Conservation (phyloP, 345 rosid genomes). For the Barbarea vulgaris region DNA sequence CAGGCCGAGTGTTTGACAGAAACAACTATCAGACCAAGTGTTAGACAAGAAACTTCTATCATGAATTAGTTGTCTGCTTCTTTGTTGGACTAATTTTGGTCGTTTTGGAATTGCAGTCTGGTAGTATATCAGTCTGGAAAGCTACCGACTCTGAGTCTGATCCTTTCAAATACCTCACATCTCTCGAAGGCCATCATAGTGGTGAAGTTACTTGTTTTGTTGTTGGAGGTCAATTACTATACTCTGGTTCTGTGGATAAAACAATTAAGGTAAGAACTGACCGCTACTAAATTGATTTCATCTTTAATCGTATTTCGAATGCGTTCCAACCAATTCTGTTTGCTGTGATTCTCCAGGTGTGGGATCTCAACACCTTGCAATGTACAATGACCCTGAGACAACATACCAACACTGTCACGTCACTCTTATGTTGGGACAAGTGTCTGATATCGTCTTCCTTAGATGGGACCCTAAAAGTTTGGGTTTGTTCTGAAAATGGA, state of each 20-base stretch:
- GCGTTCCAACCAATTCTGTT: neutral
- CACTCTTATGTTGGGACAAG: conserved; percentile 63
- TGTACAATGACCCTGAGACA: conserved; percentile 47
- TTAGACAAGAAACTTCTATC: neutral
- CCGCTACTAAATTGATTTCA: conserved; percentile 33
- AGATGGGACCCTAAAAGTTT: conserved; percentile 57
- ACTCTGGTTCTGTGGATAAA: conserved; percentile 53
- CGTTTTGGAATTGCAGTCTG: conserved; percentile 43
- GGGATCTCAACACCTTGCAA: conserved; percentile 53
- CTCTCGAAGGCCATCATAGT: conserved; percentile 46
- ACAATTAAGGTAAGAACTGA: conserved; percentile 46
- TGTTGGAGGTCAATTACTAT: conserved; percentile 42
- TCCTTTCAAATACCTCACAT: conserved; percentile 43
- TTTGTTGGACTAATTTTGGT: neutral
- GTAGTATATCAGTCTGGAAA: conserved; percentile 56
- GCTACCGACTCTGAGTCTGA: conserved; percentile 37
- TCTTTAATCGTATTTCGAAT: conserved; percentile 22
- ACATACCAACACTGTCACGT: conserved; percentile 55
- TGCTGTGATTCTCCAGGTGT: conserved; percentile 42
- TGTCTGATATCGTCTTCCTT: conserved; percentile 58
- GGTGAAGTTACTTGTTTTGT: conserved; percentile 45
- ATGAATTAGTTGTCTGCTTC: neutral
- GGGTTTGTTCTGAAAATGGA: conserved; percentile 44
- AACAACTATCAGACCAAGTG: too few species aligned
- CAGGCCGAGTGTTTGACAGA: too few species aligned